phyloP scores from a whole-genome alignment of 495 filamentous ascomycete genomes.

The Neurospora sp. region DNA sequence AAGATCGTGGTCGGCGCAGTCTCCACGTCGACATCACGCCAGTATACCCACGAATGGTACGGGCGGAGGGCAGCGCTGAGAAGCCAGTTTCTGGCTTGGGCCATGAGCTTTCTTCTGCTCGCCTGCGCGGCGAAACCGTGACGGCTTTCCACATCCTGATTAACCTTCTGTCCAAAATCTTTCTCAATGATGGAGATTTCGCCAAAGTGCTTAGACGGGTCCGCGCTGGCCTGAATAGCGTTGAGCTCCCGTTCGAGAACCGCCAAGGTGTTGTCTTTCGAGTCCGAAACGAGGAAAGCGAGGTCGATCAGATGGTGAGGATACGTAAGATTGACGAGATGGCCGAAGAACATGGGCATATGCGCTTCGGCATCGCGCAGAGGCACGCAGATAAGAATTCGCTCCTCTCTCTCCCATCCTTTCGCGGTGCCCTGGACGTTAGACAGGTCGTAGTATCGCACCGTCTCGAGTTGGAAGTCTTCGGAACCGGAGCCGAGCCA shows the following conservation, averaged over 20 bases:
- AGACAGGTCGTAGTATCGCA: conserved; percentile 91
- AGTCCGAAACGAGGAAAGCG: conserved; percentile 95
- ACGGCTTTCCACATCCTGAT: conserved; percentile 94
- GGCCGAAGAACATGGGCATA: conserved; percentile 95
- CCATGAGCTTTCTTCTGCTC: conserved; percentile 89
- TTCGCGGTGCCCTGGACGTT: conserved; percentile 80
- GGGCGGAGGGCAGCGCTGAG: conserved; percentile 87
- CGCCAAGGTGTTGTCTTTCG: conserved; percentile 79
- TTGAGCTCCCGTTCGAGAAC: conserved; percentile 64
- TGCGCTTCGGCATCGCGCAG: conserved; percentile 89
- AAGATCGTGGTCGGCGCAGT: conserved; percentile 93
- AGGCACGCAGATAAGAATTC: conserved; percentile 91
- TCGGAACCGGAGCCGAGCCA: conserved; percentile 58
- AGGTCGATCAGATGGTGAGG: conserved; percentile 94
- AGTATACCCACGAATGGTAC: conserved; percentile 98
- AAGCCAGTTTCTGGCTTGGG: conserved; percentile 95
- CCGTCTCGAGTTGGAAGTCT: conserved; percentile 78
- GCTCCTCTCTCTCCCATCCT: conserved; percentile 91
- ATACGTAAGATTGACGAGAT: conserved; percentile 93
- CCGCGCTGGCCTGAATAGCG: conserved; percentile 68
- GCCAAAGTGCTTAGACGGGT: conserved; percentile 75
- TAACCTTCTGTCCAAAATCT: conserved; percentile 96
- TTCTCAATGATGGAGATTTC: conserved; percentile 98
- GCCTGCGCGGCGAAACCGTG: conserved; percentile 98
- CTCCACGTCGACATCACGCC: conserved; percentile 97